A percentile compares a stretch with the other conserved stretches of the same genome.
Evolutionary conservation across 257 asterid genomes (phyloP).

Genomic region (Rehmannia glutinosa): DNA sequence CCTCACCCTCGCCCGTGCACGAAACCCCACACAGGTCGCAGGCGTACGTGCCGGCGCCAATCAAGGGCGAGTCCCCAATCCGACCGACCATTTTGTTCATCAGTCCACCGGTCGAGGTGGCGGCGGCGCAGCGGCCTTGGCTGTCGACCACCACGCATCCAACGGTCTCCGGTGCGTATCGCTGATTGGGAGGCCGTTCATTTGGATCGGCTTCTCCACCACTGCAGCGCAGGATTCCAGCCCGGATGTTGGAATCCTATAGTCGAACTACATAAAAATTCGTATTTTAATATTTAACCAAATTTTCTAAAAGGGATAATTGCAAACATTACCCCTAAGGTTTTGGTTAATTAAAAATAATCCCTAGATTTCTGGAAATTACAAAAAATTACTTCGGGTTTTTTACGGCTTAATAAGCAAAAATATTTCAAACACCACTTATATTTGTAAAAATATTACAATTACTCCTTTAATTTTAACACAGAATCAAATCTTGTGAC

Average conservation of each 20-base stretch:
- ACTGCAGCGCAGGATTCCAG: conserved; percentile 47
- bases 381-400: too few species aligned
- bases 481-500: too few species aligned
- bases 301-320: too few species aligned
- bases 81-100: conserved; percentile 90
- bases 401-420: too few species aligned
- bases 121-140: conserved; percentile 85
- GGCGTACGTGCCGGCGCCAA: conserved; percentile 93
- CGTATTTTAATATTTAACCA: background rate
- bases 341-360: too few species aligned
- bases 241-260: conserved; percentile 54
- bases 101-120: conserved; percentile 93
- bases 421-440: too few species aligned
- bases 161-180: conserved; percentile 84
- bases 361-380: too few species aligned
- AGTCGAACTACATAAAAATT: conserved; percentile 58
- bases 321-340: too few species aligned
- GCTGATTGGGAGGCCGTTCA: conserved; percentile 91
- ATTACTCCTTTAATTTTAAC: too few species aligned
- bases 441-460: too few species aligned
- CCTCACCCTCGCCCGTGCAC: conserved; percentile 99
- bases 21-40: conserved; percentile 74
- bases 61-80: conserved; percentile 90
- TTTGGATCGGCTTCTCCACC: conserved; percentile 51
- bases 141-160: conserved; percentile 94